Evolutionary conservation across 2,329 filamentous ascomycete genomes (phyloP).

Genomic region (Emmonsiellopsis sp.): DNA sequence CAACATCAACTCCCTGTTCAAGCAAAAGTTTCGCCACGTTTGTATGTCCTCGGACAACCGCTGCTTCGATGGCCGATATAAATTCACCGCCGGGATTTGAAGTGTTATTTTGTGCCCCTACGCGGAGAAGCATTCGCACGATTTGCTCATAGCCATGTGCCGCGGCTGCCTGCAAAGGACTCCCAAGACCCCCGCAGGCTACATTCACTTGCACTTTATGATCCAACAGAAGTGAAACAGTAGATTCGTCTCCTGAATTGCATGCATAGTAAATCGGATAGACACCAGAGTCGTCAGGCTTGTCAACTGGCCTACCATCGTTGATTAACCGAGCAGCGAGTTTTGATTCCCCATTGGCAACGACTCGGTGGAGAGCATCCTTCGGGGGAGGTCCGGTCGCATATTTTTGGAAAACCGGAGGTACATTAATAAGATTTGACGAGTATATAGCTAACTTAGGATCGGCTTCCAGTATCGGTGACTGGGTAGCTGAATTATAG

Average conservation of each 20-base stretch:
- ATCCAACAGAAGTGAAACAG: background rate
- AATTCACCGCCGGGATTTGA: background rate
- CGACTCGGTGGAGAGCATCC: background rate
- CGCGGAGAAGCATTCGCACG: conserved; percentile 1
- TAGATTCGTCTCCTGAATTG: background rate
- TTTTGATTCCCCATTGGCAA: background rate
- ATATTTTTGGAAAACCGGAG: background rate
- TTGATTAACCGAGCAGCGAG: background rate
- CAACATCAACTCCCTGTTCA: background rate
- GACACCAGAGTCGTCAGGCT: background rate
- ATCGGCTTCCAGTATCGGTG: background rate
- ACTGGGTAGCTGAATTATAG: background rate
- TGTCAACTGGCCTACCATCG: background rate
- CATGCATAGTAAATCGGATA: background rate
- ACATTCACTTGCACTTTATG: background rate
- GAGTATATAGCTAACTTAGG: background rate
- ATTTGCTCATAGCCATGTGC: background rate
- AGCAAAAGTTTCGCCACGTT: background rate
- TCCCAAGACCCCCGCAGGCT: background rate
- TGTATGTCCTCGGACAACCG: background rate
- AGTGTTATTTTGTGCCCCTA: background rate
- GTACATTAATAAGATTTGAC: background rate
- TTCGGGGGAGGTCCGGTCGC: background rate
- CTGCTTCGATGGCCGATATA: background rate
- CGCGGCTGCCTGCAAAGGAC: background rate